Percentiles rank a stretch among this genome's conserved stretches.
Evolutionary conservation across 2,329 filamentous ascomycete species (phyloP).

Genomic region (Monosporascus sp.): DNA sequence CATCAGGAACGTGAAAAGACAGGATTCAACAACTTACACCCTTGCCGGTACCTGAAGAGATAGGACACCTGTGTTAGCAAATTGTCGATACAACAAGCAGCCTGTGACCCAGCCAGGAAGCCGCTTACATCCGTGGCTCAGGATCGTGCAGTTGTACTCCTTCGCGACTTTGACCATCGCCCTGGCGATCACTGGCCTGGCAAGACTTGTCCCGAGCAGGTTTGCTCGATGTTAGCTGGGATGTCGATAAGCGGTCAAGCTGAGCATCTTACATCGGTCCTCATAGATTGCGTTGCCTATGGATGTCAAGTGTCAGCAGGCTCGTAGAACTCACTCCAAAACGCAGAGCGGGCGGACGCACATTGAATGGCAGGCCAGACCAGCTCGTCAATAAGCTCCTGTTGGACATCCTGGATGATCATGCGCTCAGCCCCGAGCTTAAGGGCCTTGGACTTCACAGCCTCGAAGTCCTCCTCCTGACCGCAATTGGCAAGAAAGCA

Average conservation of each 20-base stretch:
- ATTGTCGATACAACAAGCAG: too few species aligned
- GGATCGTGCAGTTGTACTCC: background rate
- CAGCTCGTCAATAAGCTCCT: slow-evolving; percentile 3
- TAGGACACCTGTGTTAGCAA: too few species aligned
- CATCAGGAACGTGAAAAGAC: background rate
- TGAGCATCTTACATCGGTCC: too few species aligned
- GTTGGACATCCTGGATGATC: slow-evolving; percentile 1
- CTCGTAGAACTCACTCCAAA: too few species aligned
- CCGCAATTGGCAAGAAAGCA: background rate
- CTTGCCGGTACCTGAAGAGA: background rate
- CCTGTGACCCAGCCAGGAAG: too few species aligned
- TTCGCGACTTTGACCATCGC: background rate
- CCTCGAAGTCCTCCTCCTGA: slow-evolving; percentile 3
- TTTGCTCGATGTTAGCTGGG: too few species aligned
- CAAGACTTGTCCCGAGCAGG: background rate
- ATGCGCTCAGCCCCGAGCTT: slow-evolving; percentile 2
- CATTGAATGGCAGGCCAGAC: slow-evolving; percentile 4
- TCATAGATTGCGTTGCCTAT: too few species aligned
- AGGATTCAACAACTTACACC: background rate
- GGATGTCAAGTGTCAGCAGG: too few species aligned
- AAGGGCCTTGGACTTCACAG: slow-evolving; percentile 2
- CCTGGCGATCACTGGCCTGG: background rate
- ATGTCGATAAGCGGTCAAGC: too few species aligned
- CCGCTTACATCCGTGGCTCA: background rate
- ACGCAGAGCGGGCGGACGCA: background rate